Percentiles rank a stretch among this genome's conserved stretches.
phyloP scores from a whole-genome alignment of 2,329 filamentous ascomycete genomes.

The Aspergillus sp. region DNA sequence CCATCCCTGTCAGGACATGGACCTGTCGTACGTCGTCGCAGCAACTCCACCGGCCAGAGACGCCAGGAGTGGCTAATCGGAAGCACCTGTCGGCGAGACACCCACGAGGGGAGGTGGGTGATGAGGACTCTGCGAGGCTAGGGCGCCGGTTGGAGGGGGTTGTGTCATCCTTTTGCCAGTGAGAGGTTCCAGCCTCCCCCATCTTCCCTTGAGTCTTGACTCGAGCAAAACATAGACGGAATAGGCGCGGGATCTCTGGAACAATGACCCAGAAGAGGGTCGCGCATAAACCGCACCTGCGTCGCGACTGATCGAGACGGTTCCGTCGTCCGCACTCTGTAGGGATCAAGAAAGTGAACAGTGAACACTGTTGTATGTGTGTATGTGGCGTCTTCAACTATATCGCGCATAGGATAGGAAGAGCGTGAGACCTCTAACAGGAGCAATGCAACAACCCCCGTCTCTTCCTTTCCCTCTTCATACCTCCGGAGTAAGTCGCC shows the following conservation, averaged over 20 bases:
- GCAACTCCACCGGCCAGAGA: conserved; percentile 21
- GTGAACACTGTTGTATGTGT: conserved; percentile 7
- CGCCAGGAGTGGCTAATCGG: conserved; percentile 19
- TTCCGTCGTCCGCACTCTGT: not conserved
- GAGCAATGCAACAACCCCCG: conserved; percentile 5
- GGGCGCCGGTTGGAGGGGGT: conserved; percentile 19
- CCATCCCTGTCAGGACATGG: conserved; percentile 21
- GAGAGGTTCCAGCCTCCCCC: conserved; percentile 16
- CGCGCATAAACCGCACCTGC: conserved; percentile 1
- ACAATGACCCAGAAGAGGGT: not conserved
- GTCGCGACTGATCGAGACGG: conserved; percentile 7
- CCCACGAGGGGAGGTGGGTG: conserved; percentile 19
- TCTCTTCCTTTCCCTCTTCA: conserved; percentile 1
- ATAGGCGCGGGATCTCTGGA: conserved; percentile 7
- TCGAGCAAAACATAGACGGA: conserved; percentile 15
- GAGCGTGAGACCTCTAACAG: conserved; percentile 9
- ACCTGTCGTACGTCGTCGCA: conserved; percentile 24
- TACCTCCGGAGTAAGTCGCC: not conserved
- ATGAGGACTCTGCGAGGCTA: conserved; percentile 18
- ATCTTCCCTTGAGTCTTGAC: conserved; percentile 9
- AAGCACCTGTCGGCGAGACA: conserved; percentile 21
- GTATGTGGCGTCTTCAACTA: conserved; percentile 10
- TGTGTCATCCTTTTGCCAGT: conserved; percentile 16
- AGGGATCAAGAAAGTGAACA: not conserved
- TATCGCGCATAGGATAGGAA: conserved; percentile 14